These are phyloP conservation scores for Coniferiporia weirii DNA, from an alignment of 1,284 basidiomycete genomes.

Conservation along the genomic window DNA sequence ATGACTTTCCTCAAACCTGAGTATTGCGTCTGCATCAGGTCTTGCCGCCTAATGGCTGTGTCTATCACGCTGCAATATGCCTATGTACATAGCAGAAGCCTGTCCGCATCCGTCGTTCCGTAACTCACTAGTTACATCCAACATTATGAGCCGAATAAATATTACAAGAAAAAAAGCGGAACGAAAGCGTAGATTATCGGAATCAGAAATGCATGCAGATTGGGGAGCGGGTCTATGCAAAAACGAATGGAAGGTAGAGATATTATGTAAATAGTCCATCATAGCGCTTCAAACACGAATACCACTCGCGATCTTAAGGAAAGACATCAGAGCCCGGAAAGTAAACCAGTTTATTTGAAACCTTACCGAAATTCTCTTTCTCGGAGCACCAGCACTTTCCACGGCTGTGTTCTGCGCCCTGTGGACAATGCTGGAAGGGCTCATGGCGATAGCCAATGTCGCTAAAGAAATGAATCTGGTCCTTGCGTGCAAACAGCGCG, in stretches of 20 bases:
- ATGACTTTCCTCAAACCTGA: background rate
- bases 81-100: background rate
- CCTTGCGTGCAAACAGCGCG: slow-evolving; percentile 73
- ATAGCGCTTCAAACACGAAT: slow-evolving; percentile 72
- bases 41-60: background rate
- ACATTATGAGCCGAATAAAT: slow-evolving; percentile 3
- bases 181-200: too few relatives aligned
- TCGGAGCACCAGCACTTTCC: slow-evolving; percentile 69
- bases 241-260: background rate
- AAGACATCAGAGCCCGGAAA: background rate
- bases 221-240: too few relatives aligned
- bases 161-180: background rate
- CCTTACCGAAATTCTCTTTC: slow-evolving; percentile 58
- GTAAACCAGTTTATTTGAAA: background rate
- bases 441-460: slow-evolving; percentile 65
- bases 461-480: slow-evolving; percentile 79
- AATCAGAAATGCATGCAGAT: too few relatives aligned
- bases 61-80: background rate
- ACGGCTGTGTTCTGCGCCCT: slow-evolving; percentile 47
- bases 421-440: slow-evolving; percentile 78
- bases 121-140: background rate
- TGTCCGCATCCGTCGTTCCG: background rate
- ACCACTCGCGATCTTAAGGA: slow-evolving; percentile 66
- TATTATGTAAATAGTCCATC: slow-evolving; percentile 47
- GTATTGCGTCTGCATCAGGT: background rate